Base-by-base conservation (phyloP, 1,139 yeast genomes). In the Saccharomyces uvarum region DNA sequence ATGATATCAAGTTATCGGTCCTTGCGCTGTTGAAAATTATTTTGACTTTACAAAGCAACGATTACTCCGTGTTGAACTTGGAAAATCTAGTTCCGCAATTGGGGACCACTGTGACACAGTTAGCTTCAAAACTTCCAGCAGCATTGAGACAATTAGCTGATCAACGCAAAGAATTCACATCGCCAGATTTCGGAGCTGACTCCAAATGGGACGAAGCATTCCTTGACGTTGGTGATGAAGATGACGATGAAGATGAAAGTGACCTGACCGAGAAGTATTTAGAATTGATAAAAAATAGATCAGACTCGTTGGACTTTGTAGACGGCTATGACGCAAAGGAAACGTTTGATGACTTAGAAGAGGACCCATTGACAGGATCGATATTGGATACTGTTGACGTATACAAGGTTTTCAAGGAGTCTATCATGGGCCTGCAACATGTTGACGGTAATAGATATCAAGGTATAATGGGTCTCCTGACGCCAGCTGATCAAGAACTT, bases 311-410 rank as follows among this genome's bases (percentile, higher is more conserved):
- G 53, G 74, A 75, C 60, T 73, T 68, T 21, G 68, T 64, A 7
- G 65, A 65, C 11, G 73, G 72, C 1, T 76, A 71, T 53, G 77
- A 71, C 48, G 68, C 63, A 2, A 56, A 54, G 6, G 77, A 76
- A 38, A 73, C 73, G 33, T 82, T 81, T 50, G 88, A 83, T 27
- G 82, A 77, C 44, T 69, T 87, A 4, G 79, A 78, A 27, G 97
- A 90, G 64, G 97, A 93, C 70, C 91, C 96, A 2, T 77, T 88
- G 60, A 80, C 86, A 2, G 83, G 85, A 51, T 85, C 90, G 2
- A 84, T 96, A 0, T 74, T 93, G 56, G 98, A 93, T 63, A 73
- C 75, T 47, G 72, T 91, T 47, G 84, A 91, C 63, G 80, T 89
- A 7, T 84, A 82, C 63, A 69, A 71, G 4, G 74, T 77, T 4